Conservation (phyloP, 768 basidiomycete genomes). For the Auriscalpium microsporum region DNA sequence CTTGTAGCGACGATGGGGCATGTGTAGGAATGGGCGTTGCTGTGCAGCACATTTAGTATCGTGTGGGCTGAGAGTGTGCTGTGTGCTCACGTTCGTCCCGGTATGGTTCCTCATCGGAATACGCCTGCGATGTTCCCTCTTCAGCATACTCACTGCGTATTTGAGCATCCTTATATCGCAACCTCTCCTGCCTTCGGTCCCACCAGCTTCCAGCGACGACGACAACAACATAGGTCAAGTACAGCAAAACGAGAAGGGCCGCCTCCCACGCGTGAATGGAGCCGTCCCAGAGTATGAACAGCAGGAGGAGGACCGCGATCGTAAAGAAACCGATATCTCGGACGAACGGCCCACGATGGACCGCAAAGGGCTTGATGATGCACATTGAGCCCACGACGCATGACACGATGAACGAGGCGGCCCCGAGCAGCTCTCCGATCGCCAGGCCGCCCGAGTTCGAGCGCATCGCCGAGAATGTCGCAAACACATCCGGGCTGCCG, state of each 20-base stretch:
- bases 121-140: conserved; percentile 31
- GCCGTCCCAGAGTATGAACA: conserved; percentile 73
- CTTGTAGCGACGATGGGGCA: conserved; percentile 8
- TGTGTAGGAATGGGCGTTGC: conserved; percentile 13
- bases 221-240: conserved; percentile 64
- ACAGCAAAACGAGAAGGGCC: conserved; percentile 57
- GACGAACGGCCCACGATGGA: conserved; percentile 71
- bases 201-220: conserved; percentile 79
- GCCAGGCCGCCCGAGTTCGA: conserved; percentile 81
- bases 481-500: conserved; percentile 93
- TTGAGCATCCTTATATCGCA: conserved; percentile 38
- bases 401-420: conserved; percentile 91
- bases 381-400: conserved; percentile 98
- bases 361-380: conserved; percentile 90
- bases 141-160: conserved; percentile 52
- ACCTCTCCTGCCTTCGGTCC: conserved; percentile 46
- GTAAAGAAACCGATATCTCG: conserved; percentile 95
- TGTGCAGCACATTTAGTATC: background rate
- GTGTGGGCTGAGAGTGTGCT: too few species aligned
- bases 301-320: conserved; percentile 65
- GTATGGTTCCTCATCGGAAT: conserved; percentile 42
- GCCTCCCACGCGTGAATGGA: conserved; percentile 69
- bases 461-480: conserved; percentile 90
- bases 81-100: conserved; percentile 49
- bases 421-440: conserved; percentile 91